Evolutionary conservation across 179 eudicot species (phyloP).

Genomic region (Drosera spatulata): DNA sequence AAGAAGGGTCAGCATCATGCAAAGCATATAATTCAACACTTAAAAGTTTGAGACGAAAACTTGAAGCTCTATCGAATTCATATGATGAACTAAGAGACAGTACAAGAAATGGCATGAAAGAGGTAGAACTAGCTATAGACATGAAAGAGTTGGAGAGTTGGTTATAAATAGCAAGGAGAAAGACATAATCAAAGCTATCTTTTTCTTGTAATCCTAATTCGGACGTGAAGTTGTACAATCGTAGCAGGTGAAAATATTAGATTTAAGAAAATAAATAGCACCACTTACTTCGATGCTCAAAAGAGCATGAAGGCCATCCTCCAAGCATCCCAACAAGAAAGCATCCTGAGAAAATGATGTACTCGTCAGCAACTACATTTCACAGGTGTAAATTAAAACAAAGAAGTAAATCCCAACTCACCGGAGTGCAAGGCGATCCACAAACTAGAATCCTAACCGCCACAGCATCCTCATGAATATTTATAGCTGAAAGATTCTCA

Average conservation of each 20-base stretch:
- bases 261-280: constrained; percentile 1
- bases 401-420: constrained; percentile 19
- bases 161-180: too few species aligned
- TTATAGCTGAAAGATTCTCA: constrained; percentile 57
- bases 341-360: constrained; percentile 53
- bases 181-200: too few species aligned
- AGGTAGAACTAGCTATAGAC: too few species aligned
- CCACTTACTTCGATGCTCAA: constrained; percentile 86
- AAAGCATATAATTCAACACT: not conserved
- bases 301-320: constrained; percentile 91
- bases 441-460: constrained; percentile 71
- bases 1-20: not conserved
- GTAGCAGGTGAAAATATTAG: not conserved
- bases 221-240: too few species aligned
- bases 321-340: constrained; percentile 57
- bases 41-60: too few species aligned
- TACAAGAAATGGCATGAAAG: too few species aligned
- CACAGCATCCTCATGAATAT: constrained; percentile 83
- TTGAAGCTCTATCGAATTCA: too few species aligned
- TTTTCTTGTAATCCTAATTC: too few species aligned
- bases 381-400: constrained; percentile 1
- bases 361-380: constrained; percentile 7
- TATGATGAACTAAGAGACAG: too few species aligned
- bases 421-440: constrained; percentile 60
- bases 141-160: too few species aligned